These are phyloP conservation scores for Colletotrichum falcatum DNA, from an alignment of 2,329 filamentous ascomycete genomes.

Conservation along the genomic window DNA sequence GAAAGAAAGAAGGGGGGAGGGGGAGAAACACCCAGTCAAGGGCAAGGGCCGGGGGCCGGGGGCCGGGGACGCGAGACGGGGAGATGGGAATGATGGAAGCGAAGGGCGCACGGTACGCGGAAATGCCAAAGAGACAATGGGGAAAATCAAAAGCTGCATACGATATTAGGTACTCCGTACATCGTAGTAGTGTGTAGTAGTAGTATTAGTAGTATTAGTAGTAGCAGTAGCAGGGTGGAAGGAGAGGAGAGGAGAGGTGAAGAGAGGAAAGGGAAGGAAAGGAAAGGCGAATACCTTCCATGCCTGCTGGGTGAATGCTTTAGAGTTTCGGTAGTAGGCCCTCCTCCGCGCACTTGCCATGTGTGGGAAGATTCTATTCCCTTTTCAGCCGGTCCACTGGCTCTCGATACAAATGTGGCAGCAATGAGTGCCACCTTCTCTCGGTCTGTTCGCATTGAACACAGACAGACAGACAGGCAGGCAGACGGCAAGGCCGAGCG, in stretches of 20 bases:
- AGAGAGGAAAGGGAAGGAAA: conserved; percentile 19
- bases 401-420: background rate
- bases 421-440: background rate
- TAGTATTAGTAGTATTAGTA: too few species aligned
- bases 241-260: background rate
- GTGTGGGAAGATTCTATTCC: conserved; percentile 27
- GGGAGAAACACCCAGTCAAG: background rate
- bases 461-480: too few species aligned
- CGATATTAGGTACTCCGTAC: too few species aligned
- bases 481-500: background rate
- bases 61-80: background rate
- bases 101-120: conserved; percentile 28
- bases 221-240: too few species aligned
- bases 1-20: too few species aligned
- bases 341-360: conserved; percentile 23
- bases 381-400: background rate
- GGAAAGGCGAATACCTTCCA: background rate
- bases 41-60: background rate
- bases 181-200: too few species aligned
- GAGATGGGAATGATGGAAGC: conserved; percentile 26
- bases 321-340: conserved; percentile 34
- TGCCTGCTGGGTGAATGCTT: too few species aligned
- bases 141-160: conserved; percentile 23
- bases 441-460: background rate
- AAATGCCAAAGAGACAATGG: conserved; percentile 38